Evolutionary conservation across 306 rosid genomes (phyloP).

Genomic region (Lathyrus aphaca): DNA sequence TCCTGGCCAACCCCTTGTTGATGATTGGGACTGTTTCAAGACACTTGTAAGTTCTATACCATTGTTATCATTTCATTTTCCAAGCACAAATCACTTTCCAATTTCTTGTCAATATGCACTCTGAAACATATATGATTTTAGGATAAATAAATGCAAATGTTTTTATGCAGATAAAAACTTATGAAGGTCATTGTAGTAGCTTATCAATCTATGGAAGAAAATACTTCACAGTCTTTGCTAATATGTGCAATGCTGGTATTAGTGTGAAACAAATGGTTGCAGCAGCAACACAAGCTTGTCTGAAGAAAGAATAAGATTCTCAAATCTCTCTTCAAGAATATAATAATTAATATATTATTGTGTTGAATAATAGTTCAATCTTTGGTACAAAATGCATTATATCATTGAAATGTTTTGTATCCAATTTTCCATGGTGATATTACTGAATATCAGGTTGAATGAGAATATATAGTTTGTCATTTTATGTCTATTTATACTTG

Average conservation of each 20-base stretch:
- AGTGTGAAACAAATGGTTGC: slow-evolving; percentile 23
- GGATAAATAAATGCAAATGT: background rate
- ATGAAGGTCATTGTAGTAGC: slow-evolving; percentile 36
- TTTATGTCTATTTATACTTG: too few relatives aligned
- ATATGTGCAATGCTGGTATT: slow-evolving; percentile 48
- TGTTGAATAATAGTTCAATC: background rate
- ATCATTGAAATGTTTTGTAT: background rate
- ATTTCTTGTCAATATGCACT: too few relatives aligned
- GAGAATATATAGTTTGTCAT: too few relatives aligned
- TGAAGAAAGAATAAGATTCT: background rate
- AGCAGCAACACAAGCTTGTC: slow-evolving; percentile 51
- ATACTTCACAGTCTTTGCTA: slow-evolving; percentile 41
- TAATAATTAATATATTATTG: background rate
- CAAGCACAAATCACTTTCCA: too few relatives aligned
- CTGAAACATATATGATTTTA: background rate
- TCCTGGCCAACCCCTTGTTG: slow-evolving; percentile 55
- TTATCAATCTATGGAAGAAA: slow-evolving; percentile 43
- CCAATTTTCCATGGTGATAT: too few relatives aligned
- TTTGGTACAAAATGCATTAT: background rate
- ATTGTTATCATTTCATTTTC: too few relatives aligned
- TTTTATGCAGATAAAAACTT: slow-evolving; percentile 41
- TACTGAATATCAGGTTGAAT: too few relatives aligned
- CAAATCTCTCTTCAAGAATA: slow-evolving; percentile 4
- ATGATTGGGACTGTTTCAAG: slow-evolving; percentile 71
- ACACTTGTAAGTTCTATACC: slow-evolving; percentile 43